Percentiles rank a stretch among this genome's conserved stretches.
Evolutionary conservation across 495 filamentous ascomycete species (phyloP).

Genomic region (Pyrenula massariospora): DNA sequence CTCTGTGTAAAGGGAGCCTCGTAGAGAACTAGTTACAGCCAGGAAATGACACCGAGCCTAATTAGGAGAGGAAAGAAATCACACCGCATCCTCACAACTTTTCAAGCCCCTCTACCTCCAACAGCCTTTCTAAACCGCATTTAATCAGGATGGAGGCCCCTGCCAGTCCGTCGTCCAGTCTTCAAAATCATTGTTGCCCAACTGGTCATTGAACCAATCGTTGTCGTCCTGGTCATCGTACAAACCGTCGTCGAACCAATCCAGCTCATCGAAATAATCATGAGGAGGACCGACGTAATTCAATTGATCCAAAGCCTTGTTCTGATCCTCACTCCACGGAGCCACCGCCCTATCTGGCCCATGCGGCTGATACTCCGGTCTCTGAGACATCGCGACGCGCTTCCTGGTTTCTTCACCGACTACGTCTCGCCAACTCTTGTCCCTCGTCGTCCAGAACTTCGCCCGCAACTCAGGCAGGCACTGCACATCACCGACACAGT

Average conservation of each 20-base stretch:
- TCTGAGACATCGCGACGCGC: not conserved
- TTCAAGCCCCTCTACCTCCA: too few relatives aligned
- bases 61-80: too few relatives aligned
- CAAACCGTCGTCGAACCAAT: not conserved
- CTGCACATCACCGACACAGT: constrained; percentile 37
- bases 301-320: not conserved
- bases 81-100: too few relatives aligned
- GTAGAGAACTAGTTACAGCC: too few relatives aligned
- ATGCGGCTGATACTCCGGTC: not conserved
- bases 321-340: not conserved
- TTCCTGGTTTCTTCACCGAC: not conserved
- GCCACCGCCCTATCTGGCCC: not conserved
- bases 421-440: not conserved
- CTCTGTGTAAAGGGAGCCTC: too few relatives aligned
- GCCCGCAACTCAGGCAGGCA: constrained; percentile 24
- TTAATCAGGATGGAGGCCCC: too few relatives aligned
- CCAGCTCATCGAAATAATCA: not conserved
- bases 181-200: too few relatives aligned
- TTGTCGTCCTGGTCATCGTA: too few relatives aligned
- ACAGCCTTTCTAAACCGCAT: too few relatives aligned
- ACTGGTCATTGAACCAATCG: too few relatives aligned
- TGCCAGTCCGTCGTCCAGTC: too few relatives aligned
- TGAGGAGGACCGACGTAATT: not conserved
- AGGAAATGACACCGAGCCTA: too few relatives aligned
- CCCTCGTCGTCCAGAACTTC: not conserved